Base-by-base conservation (phyloP, 208 protist species). In the Acanthamoeba royreba region DNA sequence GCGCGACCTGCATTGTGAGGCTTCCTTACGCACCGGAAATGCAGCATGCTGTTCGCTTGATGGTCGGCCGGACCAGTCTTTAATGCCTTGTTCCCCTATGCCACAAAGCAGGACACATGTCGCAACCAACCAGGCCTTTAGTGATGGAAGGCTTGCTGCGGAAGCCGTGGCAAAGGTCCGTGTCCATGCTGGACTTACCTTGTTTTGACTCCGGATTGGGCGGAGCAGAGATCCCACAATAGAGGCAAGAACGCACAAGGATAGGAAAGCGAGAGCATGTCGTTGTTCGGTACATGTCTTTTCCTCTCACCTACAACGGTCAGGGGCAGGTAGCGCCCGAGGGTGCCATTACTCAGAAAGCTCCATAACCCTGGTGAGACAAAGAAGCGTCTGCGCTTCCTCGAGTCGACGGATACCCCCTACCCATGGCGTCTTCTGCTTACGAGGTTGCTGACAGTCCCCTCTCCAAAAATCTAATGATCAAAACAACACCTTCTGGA, bases 271-370 rank as follows among this genome's bases (percentile, higher is more conserved):
- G 42, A 43, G 40, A 47, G 72, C 19, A 0, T 4, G 33, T 38
- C 15, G 35, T 43, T 25, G 35, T 13, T 19, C 9, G 28, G n/a
- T 8, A 81, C 72, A 81, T 81, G 72, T 81, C 72, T 81, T 49
- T 42, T 33, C 13, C 40, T 89, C 81, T 89, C 46, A 33, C 42
- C 47, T 47, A 33, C n/a, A 28, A 89, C 81, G 81, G 81, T 89
- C 81, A 89, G 81, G 81, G 46, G 53, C 81, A 69, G 52, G 81
- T 58, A 69, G 53, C 53, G 47, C 81, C 52, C 53, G 46, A 15
- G 35, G 46, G 81, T 89, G 53, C 81, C 22, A 89, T 89, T 58
- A 89, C 81, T 89, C 63, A 81, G 11, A 43, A 69, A n/a, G 46
- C 46, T 89, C 31, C 46, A 40, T 45, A 89, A 89, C 81, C 81